These are phyloP conservation scores for Beauveria sp. DNA, from an alignment of 2,329 filamentous ascomycete genomes.

Conservation along the genomic window DNA sequence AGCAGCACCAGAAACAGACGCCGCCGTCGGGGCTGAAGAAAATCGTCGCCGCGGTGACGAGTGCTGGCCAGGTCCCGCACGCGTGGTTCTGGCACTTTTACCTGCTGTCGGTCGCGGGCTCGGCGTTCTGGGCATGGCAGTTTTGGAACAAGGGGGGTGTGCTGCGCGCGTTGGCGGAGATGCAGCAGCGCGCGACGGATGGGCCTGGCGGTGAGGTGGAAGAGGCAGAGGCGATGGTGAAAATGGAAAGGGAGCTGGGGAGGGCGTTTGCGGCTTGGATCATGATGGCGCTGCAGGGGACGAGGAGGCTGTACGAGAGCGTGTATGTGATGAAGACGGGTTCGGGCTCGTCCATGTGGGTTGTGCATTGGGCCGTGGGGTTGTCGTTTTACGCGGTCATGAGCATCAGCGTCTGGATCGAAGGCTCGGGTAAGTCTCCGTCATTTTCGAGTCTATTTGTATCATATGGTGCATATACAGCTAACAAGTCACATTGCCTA, in stretches of 20 bases:
- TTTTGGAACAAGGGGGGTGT: slow-evolving; percentile 46
- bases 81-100: slow-evolving; percentile 90
- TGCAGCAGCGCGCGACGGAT: slow-evolving; percentile 15
- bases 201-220: not conserved
- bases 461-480: not conserved
- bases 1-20: slow-evolving; percentile 4
- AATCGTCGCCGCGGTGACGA: slow-evolving; percentile 24
- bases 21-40: slow-evolving; percentile 16
- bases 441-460: not conserved
- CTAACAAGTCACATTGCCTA: slow-evolving; percentile 13
- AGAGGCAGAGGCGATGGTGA: not conserved
- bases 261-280: slow-evolving; percentile 61
- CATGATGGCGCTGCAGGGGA: slow-evolving; percentile 69
- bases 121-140: slow-evolving; percentile 67
- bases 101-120: slow-evolving; percentile 58
- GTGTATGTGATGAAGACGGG: slow-evolving; percentile 52
- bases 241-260: slow-evolving; percentile 52
- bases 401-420: slow-evolving; percentile 74
- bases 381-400: slow-evolving; percentile 68
- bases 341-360: slow-evolving; percentile 67
- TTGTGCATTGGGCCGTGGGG: slow-evolving; percentile 75
- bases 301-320: slow-evolving; percentile 70
- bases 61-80: slow-evolving; percentile 62
- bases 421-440: slow-evolving; percentile 57
- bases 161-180: slow-evolving; percentile 40